Conservation (phyloP, 1,284 basidiomycete genomes). For the Veloboletus limbatus region DNA sequence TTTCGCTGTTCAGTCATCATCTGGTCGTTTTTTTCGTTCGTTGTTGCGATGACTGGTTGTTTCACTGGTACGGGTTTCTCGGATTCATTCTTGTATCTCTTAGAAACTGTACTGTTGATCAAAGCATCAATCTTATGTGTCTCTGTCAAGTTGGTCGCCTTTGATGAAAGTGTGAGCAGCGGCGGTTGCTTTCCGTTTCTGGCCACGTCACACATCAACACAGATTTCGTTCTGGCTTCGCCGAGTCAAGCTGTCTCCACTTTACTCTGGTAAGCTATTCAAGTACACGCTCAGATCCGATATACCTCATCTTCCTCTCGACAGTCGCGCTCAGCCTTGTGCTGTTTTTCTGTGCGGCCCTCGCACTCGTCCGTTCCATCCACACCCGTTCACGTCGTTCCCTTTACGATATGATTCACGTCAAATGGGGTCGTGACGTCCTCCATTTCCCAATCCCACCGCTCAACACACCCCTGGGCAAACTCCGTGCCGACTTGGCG, state of each 20-base stretch:
- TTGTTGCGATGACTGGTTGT: slow-evolving; percentile 9
- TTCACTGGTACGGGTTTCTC: slow-evolving; percentile 1
- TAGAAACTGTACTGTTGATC: slow-evolving; percentile 5
- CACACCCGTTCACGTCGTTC: slow-evolving; percentile 16
- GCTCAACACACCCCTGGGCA: slow-evolving; percentile 50
- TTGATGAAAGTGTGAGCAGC: no score
- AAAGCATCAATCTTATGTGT: neutral
- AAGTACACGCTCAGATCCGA: slow-evolving; percentile 1
- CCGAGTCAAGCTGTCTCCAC: slow-evolving; percentile 31
- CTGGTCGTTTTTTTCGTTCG: slow-evolving; percentile 9
- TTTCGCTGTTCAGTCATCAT: slow-evolving; percentile 10
- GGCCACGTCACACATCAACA: slow-evolving; percentile 5
- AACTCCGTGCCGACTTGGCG: slow-evolving; percentile 54
- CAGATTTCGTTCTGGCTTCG: slow-evolving; percentile 5
- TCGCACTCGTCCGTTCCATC: slow-evolving; percentile 21
- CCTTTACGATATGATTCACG: slow-evolving; percentile 39
- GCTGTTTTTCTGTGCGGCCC: slow-evolving; percentile 30
- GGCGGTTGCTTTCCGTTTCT: slow-evolving; percentile 8
- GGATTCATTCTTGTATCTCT: slow-evolving; percentile 11
- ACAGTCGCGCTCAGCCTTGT: slow-evolving; percentile 33
- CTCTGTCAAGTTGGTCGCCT: no score
- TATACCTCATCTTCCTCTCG: neutral
- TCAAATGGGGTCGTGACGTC: slow-evolving; percentile 66
- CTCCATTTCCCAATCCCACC: slow-evolving; percentile 58
- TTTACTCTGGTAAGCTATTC: slow-evolving; percentile 22